Evolutionary conservation across 495 filamentous ascomycete genomes (phyloP).

Genomic region (Penicillium crystallinum): DNA sequence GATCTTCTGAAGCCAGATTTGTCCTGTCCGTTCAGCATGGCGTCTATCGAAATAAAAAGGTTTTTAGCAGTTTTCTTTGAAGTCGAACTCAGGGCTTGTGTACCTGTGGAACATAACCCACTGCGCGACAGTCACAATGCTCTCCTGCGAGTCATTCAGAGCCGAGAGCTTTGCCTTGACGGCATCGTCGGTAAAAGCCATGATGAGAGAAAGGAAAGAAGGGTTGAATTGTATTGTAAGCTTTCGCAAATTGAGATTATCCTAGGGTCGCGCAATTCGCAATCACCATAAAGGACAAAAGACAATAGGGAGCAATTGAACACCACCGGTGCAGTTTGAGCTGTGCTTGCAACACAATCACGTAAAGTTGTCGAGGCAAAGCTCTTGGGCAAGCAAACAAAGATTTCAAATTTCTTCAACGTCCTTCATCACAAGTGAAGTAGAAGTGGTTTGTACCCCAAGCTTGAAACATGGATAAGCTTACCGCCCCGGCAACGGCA

Average conservation of each 20-base stretch:
- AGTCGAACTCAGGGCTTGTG: conserved; percentile 10
- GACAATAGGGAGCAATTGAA: conserved; percentile 4
- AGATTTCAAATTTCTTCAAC: neutral
- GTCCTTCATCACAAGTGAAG: neutral
- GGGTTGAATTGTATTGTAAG: neutral
- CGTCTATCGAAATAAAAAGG: conserved; percentile 51
- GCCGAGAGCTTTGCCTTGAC: conserved; percentile 90
- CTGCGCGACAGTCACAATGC: conserved; percentile 90
- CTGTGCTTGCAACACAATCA: neutral
- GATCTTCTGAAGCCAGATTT: conserved; percentile 83
- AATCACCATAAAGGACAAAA: neutral
- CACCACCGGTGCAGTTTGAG: neutral
- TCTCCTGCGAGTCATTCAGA: conserved; percentile 93
- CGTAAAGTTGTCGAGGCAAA: neutral
- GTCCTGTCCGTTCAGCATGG: conserved; percentile 81
- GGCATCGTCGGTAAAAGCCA: conserved; percentile 93
- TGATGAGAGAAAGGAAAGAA: conserved; percentile 26
- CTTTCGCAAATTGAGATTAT: neutral
- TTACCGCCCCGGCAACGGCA: conserved; percentile 33
- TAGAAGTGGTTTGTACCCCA: conserved; percentile 15
- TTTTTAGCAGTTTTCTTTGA: conserved; percentile 23
- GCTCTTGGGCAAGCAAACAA: neutral
- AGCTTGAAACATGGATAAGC: conserved; percentile 11
- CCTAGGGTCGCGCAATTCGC: neutral
- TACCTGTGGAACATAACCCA: conserved; percentile 99